phyloP scores from a whole-genome alignment of 768 basidiomycete species.

The Stropharia rugosoannulata region DNA sequence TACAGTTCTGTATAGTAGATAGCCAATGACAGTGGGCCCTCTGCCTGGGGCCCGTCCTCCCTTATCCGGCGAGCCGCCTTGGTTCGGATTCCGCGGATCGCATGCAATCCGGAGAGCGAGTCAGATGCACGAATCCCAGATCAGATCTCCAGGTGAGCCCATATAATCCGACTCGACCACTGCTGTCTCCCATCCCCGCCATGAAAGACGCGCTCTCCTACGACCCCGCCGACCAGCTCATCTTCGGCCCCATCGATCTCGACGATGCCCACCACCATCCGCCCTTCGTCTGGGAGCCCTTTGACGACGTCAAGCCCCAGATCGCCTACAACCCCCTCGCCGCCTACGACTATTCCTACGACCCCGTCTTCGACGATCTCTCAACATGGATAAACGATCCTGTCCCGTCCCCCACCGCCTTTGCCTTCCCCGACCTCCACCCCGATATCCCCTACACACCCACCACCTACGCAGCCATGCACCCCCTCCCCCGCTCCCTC shows the following conservation, averaged over 20 bases:
- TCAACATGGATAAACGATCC: conserved; percentile 68
- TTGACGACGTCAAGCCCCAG: conserved; percentile 37
- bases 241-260: conserved; percentile 60
- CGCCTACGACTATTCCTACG: conserved; percentile 28
- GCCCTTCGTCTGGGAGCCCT: conserved; percentile 36
- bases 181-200: neutral
- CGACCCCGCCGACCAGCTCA: conserved; percentile 46
- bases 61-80: conserved; percentile 15
- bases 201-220: conserved; percentile 10
- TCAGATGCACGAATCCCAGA: conserved; percentile 2
- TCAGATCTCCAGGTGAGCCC: neutral
- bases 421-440: conserved; percentile 44
- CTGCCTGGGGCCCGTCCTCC: conserved; percentile 13
- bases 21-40: conserved; percentile 17
- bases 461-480: conserved; percentile 56
- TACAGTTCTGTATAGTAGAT: conserved; percentile 34
- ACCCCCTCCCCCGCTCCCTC: conserved; percentile 60
- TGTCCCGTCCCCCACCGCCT: conserved; percentile 37
- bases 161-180: neutral
- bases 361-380: conserved; percentile 46
- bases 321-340: conserved; percentile 32
- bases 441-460: conserved; percentile 45
- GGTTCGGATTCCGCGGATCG: conserved; percentile 17
- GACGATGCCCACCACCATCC: conserved; percentile 39
- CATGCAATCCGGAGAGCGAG: conserved; percentile 12